A percentile compares a stretch with the other conserved stretches of the same genome.
phyloP scores from a whole-genome alignment of 2,329 filamentous ascomycete genomes.

The Fonsecaea erecta region DNA sequence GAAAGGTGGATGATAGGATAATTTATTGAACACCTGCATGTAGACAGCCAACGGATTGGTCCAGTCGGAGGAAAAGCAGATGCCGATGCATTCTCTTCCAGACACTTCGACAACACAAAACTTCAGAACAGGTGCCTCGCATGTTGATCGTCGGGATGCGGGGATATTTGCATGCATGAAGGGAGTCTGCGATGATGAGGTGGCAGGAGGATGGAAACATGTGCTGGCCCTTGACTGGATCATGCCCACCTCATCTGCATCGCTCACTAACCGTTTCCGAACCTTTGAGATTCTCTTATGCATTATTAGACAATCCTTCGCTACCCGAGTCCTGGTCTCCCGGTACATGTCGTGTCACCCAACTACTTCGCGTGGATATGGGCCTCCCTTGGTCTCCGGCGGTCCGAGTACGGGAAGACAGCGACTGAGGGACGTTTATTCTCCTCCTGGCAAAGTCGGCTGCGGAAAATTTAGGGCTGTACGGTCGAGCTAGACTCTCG shows the following conservation, averaged over 20 bases:
- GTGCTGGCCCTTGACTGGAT: not conserved
- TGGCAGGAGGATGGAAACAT: conserved; percentile 2
- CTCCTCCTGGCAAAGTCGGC: not conserved
- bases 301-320: not conserved
- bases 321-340: not conserved
- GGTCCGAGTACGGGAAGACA: not conserved
- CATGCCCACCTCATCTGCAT: not conserved
- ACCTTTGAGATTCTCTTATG: not conserved
- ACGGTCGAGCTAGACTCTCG: not conserved
- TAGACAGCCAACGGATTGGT: not conserved
- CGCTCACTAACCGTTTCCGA: not conserved
- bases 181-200: not conserved
- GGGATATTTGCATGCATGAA: not conserved
- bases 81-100: not conserved
- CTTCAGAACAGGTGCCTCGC: not conserved
- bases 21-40: not conserved
- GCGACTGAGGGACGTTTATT: not conserved
- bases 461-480: not conserved
- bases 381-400: not conserved
- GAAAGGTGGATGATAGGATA: not conserved
- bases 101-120: not conserved
- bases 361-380: not conserved
- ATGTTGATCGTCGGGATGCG: conserved; percentile 2
- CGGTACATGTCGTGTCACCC: not conserved
- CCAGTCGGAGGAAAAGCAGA: not conserved